phyloP scores from a whole-genome alignment of 345 rosid species.

The Boechera retrofracta region DNA sequence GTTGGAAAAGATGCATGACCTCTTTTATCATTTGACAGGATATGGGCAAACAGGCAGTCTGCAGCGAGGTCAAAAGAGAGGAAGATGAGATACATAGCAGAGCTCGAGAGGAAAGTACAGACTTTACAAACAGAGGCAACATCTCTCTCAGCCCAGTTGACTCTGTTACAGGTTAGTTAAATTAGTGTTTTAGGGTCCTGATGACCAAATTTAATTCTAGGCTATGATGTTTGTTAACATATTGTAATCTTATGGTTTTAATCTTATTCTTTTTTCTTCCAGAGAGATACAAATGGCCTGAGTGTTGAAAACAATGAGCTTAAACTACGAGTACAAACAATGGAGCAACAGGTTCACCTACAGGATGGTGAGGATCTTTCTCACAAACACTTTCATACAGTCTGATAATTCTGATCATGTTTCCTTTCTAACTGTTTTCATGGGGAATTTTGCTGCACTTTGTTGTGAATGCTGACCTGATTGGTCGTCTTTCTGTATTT shows the following conservation, averaged over 20 bases:
- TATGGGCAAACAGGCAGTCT: conserved; percentile 97
- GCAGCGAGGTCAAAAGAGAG: conserved; percentile 98
- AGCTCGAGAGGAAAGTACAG: conserved; percentile 90
- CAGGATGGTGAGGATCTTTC: conserved; percentile 79
- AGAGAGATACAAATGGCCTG: conserved; percentile 87
- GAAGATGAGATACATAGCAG: conserved; percentile 92
- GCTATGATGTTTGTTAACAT: background rate
- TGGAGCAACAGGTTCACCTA: conserved; percentile 90
- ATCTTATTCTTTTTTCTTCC: conserved; percentile 16
- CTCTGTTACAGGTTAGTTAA: conserved; percentile 76
- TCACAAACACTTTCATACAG: background rate
- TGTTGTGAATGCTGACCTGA: conserved; percentile 16
- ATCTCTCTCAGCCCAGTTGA: conserved; percentile 83
- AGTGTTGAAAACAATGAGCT: conserved; percentile 84
- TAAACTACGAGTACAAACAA: conserved; percentile 85
- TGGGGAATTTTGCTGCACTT: background rate
- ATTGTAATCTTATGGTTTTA: conserved; percentile 8
- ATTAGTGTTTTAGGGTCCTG: conserved; percentile 19
- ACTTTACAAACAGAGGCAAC: conserved; percentile 89
- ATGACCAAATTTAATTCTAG: background rate
- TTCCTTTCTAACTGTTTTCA: no score
- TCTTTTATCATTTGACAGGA: conserved; percentile 53
- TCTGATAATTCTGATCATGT: background rate
- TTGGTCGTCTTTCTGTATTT: conserved; percentile 11
- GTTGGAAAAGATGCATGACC: conserved; percentile 23